Evolutionary conservation across 2,329 filamentous ascomycete species (phyloP).

Genomic region (Clarireedia sp.): DNA sequence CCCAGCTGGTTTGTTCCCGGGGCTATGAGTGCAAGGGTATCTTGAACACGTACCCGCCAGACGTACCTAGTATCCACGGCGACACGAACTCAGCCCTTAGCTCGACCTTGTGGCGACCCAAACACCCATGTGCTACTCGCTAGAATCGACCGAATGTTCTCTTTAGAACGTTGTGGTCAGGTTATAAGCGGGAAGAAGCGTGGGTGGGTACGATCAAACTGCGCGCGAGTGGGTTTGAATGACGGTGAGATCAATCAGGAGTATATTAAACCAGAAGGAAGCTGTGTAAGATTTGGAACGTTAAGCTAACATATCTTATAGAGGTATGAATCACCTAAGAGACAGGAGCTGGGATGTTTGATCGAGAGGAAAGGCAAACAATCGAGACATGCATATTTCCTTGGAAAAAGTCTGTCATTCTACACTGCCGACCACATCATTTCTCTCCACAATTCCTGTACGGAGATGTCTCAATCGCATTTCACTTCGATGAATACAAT

Average conservation of each 20-base stretch:
- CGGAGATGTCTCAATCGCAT: not conserved
- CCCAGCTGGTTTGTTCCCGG: not conserved
- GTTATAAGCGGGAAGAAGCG: constrained; percentile 5
- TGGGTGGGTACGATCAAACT: constrained; percentile 8
- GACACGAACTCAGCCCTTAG: constrained; percentile 17
- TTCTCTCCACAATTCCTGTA: constrained; percentile 4
- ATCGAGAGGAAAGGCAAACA: not conserved
- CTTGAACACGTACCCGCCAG: constrained; percentile 3
- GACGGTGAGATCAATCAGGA: too few relatives aligned
- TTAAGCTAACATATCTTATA: not conserved
- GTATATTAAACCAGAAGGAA: not conserved
- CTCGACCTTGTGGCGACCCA: constrained; percentile 17
- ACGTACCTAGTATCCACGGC: constrained; percentile 11
- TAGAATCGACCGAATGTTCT: constrained; percentile 12
- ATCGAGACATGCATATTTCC: not conserved
- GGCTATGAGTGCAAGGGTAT: constrained; percentile 2
- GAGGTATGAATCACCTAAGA: not conserved
- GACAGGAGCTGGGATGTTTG: not conserved
- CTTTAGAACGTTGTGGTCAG: constrained; percentile 2
- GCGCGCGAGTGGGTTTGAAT: not conserved
- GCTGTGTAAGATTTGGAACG: not conserved
- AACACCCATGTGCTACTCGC: constrained; percentile 18
- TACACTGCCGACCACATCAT: not conserved
- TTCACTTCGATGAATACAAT: not conserved
- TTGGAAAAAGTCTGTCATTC: not conserved